phyloP scores from a whole-genome alignment of 2,329 filamentous ascomycete genomes.

The Phaeosphaeriaceae sp. region DNA sequence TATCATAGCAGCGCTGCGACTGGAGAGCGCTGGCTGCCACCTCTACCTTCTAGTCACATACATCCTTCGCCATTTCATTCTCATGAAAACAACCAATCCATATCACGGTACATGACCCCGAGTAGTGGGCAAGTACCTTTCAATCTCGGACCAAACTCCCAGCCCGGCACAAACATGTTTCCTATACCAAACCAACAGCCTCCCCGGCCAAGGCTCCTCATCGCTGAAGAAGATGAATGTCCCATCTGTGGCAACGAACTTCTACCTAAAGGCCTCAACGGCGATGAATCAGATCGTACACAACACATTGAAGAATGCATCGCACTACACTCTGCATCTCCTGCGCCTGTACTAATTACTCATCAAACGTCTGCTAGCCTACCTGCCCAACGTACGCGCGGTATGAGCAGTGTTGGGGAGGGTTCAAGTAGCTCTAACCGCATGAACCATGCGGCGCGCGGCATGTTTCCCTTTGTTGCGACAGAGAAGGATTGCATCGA shows the following conservation, averaged over 20 bases:
- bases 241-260: conserved; percentile 77
- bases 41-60: conserved; percentile 20
- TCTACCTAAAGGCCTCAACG: conserved; percentile 56
- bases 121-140: conserved; percentile 10
- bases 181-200: conserved; percentile 24
- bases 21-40: conserved; percentile 34
- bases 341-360: conserved; percentile 19
- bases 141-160: conserved; percentile 14
- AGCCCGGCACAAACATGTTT: conserved; percentile 24
- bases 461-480: conserved; percentile 61
- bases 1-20: conserved; percentile 30
- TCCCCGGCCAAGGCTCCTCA: conserved; percentile 32
- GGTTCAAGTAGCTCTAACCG: conserved; percentile 30
- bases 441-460: conserved; percentile 34
- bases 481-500: conserved; percentile 69
- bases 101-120: conserved; percentile 15
- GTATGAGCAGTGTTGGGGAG: conserved; percentile 41
- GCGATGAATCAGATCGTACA: conserved; percentile 50
- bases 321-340: conserved; percentile 34
- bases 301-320: conserved; percentile 55
- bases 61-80: conserved; percentile 18
- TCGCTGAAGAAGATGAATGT: conserved; percentile 76
- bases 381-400: conserved; percentile 38
- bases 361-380: conserved; percentile 34
- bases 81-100: conserved; percentile 15